A percentile compares a stretch with the other conserved stretches of the same genome.
Evolutionary conservation across 306 rosid species (phyloP).

Genomic region (Prunus armeniaca): DNA sequence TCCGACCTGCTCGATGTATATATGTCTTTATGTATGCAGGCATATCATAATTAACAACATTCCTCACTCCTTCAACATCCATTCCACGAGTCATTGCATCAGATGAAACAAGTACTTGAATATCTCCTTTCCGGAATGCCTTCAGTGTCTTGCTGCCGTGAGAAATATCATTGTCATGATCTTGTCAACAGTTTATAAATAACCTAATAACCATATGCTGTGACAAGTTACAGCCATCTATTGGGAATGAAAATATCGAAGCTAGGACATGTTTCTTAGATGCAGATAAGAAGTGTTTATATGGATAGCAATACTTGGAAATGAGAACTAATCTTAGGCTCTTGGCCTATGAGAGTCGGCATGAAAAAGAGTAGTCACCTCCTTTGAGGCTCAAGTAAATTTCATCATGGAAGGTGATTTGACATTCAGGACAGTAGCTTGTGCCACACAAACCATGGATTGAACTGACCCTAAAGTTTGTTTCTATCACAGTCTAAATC

Average conservation of each 20-base stretch:
- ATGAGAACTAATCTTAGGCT: background rate
- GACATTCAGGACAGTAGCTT: background rate
- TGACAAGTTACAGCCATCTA: background rate
- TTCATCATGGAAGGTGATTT: background rate
- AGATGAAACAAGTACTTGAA: slow-evolving; percentile 88
- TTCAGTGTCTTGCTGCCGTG: slow-evolving; percentile 71
- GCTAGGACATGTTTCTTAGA: background rate
- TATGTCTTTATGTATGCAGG: slow-evolving; percentile 77
- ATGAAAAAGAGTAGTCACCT: background rate
- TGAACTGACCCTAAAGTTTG: background rate
- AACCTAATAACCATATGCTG: background rate
- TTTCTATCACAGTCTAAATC: background rate
- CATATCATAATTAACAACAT: slow-evolving; percentile 82
- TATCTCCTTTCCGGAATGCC: slow-evolving; percentile 71
- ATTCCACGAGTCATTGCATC: slow-evolving; percentile 99
- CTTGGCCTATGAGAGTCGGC: background rate
- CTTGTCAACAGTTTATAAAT: background rate
- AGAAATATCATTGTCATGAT: slow-evolving; percentile 9
- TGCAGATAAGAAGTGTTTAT: background rate
- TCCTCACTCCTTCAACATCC: slow-evolving; percentile 89
- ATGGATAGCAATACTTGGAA: background rate
- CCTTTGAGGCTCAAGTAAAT: background rate
- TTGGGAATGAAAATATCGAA: background rate
- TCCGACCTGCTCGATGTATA: slow-evolving; percentile 92
- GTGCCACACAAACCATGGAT: background rate